Base-by-base conservation (phyloP, 257 asterid species). In the Leonotis leonurus region DNA sequence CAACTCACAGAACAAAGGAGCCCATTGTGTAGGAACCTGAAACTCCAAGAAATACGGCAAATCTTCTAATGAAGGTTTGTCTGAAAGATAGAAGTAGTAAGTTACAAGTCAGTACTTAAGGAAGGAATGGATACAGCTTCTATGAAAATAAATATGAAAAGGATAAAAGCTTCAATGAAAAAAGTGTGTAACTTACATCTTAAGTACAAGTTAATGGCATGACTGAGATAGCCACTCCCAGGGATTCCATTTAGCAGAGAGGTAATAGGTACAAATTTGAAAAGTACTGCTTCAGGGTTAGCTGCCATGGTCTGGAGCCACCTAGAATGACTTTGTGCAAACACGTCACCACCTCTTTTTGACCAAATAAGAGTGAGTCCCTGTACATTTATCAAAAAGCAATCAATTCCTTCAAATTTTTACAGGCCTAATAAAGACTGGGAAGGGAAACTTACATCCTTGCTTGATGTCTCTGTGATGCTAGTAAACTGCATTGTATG, bases 201-300 rank as follows among this genome's bases (percentile, higher is more conserved):
- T 8, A 93, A 78, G 55, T 93, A 93, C 78, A 93, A 78, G 78
- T 93, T 93, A 56, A 93, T 93, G 56, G 97, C 99, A 63, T 93
- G 99, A 77, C 99, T 93, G 59, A 93, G 96, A 77, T 89, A 93
- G 67, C 99, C 99, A 58, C 95, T 93, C 75, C 99, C 99, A 10
- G 96, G 97, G 75, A 93, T 86, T 67, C 99, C 99, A 70, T 91
- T 81, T 50, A 89, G 86, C 39, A 92, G 83, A 68, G 99, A 89
- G 44, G 99, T 92, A 70, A 92, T 86, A 7, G 97, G 99, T 17
- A 92, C 92, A 65, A 93, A 83, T 74, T 84, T 93, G 78, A 93
- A 87, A 62, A 83, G 92, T 46, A 89, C 71, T 62, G 94, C 96
- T 75, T 93, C 99, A 8, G 99, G 95, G 49, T 83, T 89, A 62